phyloP scores from a whole-genome alignment of 139 green algal species.

The Chlorella vulgaris region DNA sequence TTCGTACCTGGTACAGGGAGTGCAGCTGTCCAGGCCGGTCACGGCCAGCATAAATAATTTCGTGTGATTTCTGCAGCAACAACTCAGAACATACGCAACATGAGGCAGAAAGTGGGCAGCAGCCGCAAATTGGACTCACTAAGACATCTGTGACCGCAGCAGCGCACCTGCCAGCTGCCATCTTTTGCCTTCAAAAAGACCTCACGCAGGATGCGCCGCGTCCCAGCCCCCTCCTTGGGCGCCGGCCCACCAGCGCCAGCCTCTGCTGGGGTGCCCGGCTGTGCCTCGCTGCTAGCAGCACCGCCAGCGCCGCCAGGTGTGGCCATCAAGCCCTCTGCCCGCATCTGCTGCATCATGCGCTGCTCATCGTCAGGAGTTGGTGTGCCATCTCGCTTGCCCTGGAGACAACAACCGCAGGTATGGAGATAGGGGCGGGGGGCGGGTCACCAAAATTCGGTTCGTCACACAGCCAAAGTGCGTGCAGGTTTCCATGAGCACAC shows the following conservation, averaged over 20 bases:
- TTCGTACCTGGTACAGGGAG: slow-evolving; percentile 40
- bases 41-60: slow-evolving; percentile 42
- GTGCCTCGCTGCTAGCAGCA: neutral
- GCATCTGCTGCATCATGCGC: slow-evolving; percentile 42
- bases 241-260: slow-evolving; percentile 8
- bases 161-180: slow-evolving; percentile 18
- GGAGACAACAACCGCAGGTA: neutral
- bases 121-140: no score
- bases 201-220: slow-evolving; percentile 39
- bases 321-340: slow-evolving; percentile 34
- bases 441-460: no score
- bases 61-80: slow-evolving; percentile 32
- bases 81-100: neutral
- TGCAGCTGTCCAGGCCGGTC: slow-evolving; percentile 39
- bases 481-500: no score
- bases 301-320: neutral
- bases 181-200: slow-evolving; percentile 26
- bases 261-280: neutral
- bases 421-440: neutral
- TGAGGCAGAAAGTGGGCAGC: no score
- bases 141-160: no score
- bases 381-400: slow-evolving; percentile 17
- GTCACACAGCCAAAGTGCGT: no score
- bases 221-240: slow-evolving; percentile 16
- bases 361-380: slow-evolving; percentile 38